phyloP scores from a whole-genome alignment of 2,329 filamentous ascomycete species.

The Stemphylium lycopersici region DNA sequence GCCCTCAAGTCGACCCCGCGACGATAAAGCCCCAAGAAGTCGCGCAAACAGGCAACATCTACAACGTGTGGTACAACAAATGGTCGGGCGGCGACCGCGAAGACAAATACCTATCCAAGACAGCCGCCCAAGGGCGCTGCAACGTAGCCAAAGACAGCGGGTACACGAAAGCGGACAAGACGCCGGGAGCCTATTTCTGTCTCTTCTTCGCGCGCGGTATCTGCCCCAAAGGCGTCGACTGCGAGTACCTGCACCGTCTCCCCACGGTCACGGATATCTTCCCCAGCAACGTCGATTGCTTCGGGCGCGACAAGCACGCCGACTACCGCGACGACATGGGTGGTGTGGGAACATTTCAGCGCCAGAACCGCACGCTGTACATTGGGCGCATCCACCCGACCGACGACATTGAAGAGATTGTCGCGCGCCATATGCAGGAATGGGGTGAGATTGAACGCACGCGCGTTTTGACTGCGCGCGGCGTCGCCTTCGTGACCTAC shows the following conservation, averaged over 20 bases:
- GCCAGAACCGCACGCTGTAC: conserved; percentile 93
- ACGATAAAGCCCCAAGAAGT: conserved; percentile 83
- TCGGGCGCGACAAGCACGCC: conserved; percentile 88
- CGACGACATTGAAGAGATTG: conserved; percentile 96
- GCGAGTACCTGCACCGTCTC: conserved; percentile 89
- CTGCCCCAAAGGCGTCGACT: conserved; percentile 87
- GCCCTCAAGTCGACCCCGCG: conserved; percentile 86
- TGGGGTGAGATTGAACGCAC: conserved; percentile 92
- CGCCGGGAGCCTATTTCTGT: conserved; percentile 80
- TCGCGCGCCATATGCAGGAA: conserved; percentile 92
- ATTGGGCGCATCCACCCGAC: conserved; percentile 92
- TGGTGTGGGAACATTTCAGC: conserved; percentile 90
- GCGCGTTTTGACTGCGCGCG: conserved; percentile 84
- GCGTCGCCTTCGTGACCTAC: conserved; percentile 96
- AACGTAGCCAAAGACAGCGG: conserved; percentile 73
- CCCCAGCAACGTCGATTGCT: conserved; percentile 93
- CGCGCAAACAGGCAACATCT: conserved; percentile 90
- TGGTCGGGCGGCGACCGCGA: conserved; percentile 96
- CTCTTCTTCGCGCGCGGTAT: conserved; percentile 84
- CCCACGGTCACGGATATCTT: conserved; percentile 88
- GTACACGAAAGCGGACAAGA: conserved; percentile 58
- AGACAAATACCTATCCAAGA: conserved; percentile 85
- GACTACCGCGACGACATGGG: conserved; percentile 98
- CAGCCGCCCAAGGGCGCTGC: conserved; percentile 82
- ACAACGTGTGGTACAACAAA: conserved; percentile 99